phyloP scores from a whole-genome alignment of 106 monocot genomes.

The Amphibolis antarctica region DNA sequence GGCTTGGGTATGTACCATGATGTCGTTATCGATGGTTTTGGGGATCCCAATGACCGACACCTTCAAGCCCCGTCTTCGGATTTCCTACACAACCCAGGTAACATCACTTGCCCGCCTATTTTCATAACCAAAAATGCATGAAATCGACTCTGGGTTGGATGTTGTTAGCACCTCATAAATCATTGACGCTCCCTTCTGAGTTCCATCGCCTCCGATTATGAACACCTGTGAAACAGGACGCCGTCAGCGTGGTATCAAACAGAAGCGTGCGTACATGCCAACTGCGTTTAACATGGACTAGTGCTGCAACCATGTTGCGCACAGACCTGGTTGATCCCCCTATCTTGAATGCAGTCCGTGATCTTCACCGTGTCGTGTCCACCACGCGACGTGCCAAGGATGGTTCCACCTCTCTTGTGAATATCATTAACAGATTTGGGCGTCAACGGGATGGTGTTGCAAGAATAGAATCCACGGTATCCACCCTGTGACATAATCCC shows the following conservation, averaged over 20 bases:
- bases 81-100: conserved; percentile 25
- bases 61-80: conserved; percentile 46
- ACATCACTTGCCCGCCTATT: background rate
- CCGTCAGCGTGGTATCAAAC: background rate
- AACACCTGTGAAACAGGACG: conserved; percentile 38
- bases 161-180: conserved; percentile 51
- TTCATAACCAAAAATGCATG: background rate
- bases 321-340: conserved; percentile 82
- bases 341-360: conserved; percentile 73
- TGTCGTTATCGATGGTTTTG: conserved; percentile 73
- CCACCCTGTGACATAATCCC: conserved; percentile 34
- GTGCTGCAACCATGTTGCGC: background rate
- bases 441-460: conserved; percentile 59
- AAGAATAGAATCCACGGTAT: conserved; percentile 81
- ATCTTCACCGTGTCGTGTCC: conserved; percentile 86
- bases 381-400: conserved; percentile 77
- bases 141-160: background rate
- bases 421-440: conserved; percentile 84
- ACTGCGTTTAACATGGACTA: background rate
- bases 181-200: conserved; percentile 70
- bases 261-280: background rate
- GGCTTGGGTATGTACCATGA: conserved; percentile 48
- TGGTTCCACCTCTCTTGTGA: conserved; percentile 85
- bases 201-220: conserved; percentile 90
- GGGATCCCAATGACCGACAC: conserved; percentile 62